Conservation (phyloP, 1,139 yeast genomes). For the Hansenula lynferdii region DNA sequence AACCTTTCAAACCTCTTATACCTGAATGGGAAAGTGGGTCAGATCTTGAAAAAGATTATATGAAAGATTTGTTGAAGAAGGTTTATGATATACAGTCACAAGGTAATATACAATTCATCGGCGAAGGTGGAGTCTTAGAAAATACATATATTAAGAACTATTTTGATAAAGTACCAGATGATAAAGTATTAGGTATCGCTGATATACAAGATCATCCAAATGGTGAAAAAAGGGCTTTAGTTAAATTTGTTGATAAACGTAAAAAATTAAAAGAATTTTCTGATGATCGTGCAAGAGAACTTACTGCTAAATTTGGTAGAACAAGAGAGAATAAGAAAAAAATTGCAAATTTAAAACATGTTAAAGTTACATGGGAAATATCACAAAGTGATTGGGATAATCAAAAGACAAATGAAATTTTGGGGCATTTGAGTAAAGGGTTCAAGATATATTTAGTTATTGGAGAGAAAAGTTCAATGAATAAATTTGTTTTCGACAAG, state of each 20-base stretch:
- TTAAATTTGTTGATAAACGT: conserved; percentile 23
- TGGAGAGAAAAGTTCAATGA: conserved; percentile 25
- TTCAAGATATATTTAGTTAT: conserved; percentile 31
- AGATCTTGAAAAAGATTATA: conserved; percentile 16
- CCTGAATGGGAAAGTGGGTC: conserved; percentile 1
- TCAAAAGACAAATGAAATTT: conserved; percentile 40
- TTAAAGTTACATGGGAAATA: conserved; percentile 42
- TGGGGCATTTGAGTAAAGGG: conserved; percentile 32
- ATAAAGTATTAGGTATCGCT: conserved; percentile 14
- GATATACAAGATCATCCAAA: conserved; percentile 7
- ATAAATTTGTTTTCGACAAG: conserved; percentile 15
- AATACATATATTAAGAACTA: not conserved
- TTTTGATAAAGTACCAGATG: conserved; percentile 4
- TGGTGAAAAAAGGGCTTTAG: not conserved
- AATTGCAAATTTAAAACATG: conserved; percentile 29
- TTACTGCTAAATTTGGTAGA: conserved; percentile 26
- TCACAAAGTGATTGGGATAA: conserved; percentile 34
- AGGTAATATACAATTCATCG: conserved; percentile 10
- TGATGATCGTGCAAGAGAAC: conserved; percentile 32
- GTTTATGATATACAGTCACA: conserved; percentile 8
- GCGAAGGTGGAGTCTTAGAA: conserved; percentile 3
- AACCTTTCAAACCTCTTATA: not conserved
- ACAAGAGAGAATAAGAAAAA: conserved; percentile 21
- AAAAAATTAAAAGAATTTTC: conserved; percentile 29
- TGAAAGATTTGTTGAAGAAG: conserved; percentile 14